Percentiles rank a stretch among this genome's conserved stretches.
These are phyloP conservation scores for Durotheca rogersii DNA, from an alignment of 495 filamentous ascomycete species.

Conservation along the genomic window DNA sequence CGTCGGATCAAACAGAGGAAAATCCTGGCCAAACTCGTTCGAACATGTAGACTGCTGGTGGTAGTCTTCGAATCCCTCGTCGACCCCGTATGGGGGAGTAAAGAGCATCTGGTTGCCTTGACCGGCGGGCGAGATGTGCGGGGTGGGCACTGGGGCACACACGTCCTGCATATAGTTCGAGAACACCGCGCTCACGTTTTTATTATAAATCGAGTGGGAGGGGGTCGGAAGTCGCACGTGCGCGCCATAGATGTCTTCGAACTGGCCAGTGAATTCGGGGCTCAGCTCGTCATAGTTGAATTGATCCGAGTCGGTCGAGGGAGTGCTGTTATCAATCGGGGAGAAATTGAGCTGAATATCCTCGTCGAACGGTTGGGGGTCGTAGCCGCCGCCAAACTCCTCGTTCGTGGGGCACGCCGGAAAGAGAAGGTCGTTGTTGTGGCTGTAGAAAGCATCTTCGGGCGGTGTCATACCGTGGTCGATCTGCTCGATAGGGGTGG, in stretches of 20 bases:
- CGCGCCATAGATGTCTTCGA: slow-evolving; percentile 59
- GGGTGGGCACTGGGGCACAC: slow-evolving; percentile 41
- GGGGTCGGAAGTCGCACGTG: slow-evolving; percentile 46
- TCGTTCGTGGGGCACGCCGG: slow-evolving; percentile 42
- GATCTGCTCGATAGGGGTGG: slow-evolving; percentile 48
- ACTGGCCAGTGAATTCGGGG: slow-evolving; percentile 47
- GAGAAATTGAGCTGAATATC: slow-evolving; percentile 53
- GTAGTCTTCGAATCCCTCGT: slow-evolving; percentile 55
- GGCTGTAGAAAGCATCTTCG: slow-evolving; percentile 39
- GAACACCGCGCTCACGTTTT: slow-evolving; percentile 41
- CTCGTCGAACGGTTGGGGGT: slow-evolving; percentile 37
- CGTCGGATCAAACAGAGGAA: slow-evolving; percentile 46
- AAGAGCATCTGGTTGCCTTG: slow-evolving; percentile 66
- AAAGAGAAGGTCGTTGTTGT: slow-evolving; percentile 42
- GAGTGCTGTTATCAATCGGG: slow-evolving; percentile 48
- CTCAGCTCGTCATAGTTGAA: slow-evolving; percentile 50
- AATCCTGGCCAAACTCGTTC: slow-evolving; percentile 45
- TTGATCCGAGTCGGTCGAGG: slow-evolving; percentile 49
- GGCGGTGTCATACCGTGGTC: slow-evolving; percentile 46
- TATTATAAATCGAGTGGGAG: slow-evolving; percentile 40
- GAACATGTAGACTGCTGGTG: slow-evolving; percentile 37
- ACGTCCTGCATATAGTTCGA: slow-evolving; percentile 32
- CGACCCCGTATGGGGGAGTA: slow-evolving; percentile 56
- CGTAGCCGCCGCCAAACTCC: slow-evolving; percentile 35
- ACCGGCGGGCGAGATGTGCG: slow-evolving; percentile 61